Evolutionary conservation across 208 protist species (phyloP).

Genomic region (Entamoeba histolytica): DNA sequence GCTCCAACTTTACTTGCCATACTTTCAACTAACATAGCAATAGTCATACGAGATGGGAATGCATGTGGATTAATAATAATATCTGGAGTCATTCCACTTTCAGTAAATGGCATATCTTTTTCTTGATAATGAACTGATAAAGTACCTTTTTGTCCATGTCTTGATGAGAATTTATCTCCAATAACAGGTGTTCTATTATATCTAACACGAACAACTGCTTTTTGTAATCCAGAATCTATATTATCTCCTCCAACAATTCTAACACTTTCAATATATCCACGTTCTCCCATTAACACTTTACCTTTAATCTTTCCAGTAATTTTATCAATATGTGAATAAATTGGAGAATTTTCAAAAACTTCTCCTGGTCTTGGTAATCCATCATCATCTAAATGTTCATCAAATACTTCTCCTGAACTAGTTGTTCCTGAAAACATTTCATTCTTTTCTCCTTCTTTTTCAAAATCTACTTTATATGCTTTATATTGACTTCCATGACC

Average conservation of each 20-base stretch:
- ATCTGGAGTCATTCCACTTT: constrained; percentile 47
- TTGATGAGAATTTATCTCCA: constrained; percentile 97
- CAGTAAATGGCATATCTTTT: constrained; percentile 52
- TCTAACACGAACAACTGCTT: constrained; percentile 23
- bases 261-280: constrained; percentile 34
- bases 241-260: constrained; percentile 20
- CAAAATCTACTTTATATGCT: constrained; percentile 35
- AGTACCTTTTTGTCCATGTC: constrained; percentile 97
- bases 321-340: constrained; percentile 23
- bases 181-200: constrained; percentile 75
- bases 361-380: constrained; percentile 35
- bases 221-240: not conserved
- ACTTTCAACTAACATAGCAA: constrained; percentile 80
- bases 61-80: constrained; percentile 99
- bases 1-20: constrained; percentile 80
- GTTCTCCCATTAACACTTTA: constrained; percentile 30
- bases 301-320: constrained; percentile 5
- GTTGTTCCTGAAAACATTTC: not conserved
- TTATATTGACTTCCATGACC: constrained; percentile 74
- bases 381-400: constrained; percentile 34
- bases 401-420: not conserved
- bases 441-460: constrained; percentile 2
- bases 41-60: constrained; percentile 99
- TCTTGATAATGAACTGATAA: constrained; percentile 65
- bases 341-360: not conserved